Percentiles rank a stretch among this genome's conserved stretches.
Conservation (phyloP, 148 eudicot species). For the Rhododendron simsii region DNA sequence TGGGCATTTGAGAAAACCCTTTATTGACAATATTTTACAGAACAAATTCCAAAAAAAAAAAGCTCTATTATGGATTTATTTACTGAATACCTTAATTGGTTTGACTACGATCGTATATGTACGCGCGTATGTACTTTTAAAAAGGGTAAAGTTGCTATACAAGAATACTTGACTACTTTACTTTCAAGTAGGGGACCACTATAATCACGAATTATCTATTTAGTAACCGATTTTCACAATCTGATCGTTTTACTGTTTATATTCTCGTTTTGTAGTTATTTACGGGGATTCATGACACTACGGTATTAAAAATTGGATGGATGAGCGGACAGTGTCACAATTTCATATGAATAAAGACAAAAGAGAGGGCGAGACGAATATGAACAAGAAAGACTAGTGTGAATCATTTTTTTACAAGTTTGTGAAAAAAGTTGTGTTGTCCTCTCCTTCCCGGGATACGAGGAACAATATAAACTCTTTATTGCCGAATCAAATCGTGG, state of each 20-base stretch:
- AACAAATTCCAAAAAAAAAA: background rate
- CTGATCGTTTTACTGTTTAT: background rate
- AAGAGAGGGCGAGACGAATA: background rate
- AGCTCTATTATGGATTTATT: background rate
- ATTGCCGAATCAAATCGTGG: slow-evolving; percentile 19
- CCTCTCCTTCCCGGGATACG: slow-evolving; percentile 11
- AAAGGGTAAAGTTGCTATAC: background rate
- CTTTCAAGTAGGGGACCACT: background rate
- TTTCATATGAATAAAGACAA: background rate
- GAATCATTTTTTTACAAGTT: background rate
- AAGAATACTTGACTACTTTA: background rate
- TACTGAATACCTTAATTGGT: background rate
- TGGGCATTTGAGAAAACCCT: background rate
- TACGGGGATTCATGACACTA: too few species aligned
- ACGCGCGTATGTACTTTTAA: background rate
- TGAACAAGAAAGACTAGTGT: background rate
- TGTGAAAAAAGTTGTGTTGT: background rate
- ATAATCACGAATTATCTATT: too few species aligned
- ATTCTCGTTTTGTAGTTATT: background rate
- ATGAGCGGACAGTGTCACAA: background rate
- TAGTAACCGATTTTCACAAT: too few species aligned
- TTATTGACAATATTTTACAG: background rate
- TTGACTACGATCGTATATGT: background rate
- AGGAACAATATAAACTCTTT: slow-evolving; percentile 19
- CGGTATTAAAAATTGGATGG: background rate